Base-by-base conservation (phyloP, 768 basidiomycete species). In the Lentinula boryana region DNA sequence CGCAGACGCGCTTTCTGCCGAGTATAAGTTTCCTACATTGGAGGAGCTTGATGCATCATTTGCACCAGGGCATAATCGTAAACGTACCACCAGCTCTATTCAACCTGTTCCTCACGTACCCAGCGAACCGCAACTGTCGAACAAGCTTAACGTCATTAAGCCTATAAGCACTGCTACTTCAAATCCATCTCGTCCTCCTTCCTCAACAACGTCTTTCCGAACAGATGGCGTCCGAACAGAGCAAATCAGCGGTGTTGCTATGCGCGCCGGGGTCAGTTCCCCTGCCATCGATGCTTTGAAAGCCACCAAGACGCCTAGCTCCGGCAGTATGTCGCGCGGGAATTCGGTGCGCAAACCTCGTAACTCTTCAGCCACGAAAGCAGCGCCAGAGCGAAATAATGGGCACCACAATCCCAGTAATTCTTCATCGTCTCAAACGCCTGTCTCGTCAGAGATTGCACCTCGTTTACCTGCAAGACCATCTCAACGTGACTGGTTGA, bases 21-120 rank as follows among this genome's bases (percentile, higher is more conserved):
- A 95, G 71, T 80, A 84, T 33, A 81, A 91, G 56, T 97, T 91
- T 71, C 95, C 95, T 0, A 90, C 95, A 0, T 75, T 97, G 44
- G 95, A 96, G 69, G 89, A 91, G 62, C 76, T 95, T 5, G 88
- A 93, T 70, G 81, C 84, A 23, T 74, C 75, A 9, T 82, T 84
- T 63, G 69, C 66, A 64, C 41, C 38, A 15, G 59, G 23, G 44
- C 52, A 38, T 41, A 52, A 35, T 63, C 60, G 36, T 55, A 58
- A 38, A 51, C 58, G 32, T 64, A 56, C 51, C 62, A 56, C 63
- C 49, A 62, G n/a, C 46, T 49, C 46, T n/a, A 21, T 49, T 18
- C 40, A 54, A 61, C 56, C 46, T 53, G 65, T 27, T 40, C 56
- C 43, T 23, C 51, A 31, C 66, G 62, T 48, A 53, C 65, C 63